phyloP scores from a whole-genome alignment of 768 basidiomycete species.

The Hydnum rufescens region DNA sequence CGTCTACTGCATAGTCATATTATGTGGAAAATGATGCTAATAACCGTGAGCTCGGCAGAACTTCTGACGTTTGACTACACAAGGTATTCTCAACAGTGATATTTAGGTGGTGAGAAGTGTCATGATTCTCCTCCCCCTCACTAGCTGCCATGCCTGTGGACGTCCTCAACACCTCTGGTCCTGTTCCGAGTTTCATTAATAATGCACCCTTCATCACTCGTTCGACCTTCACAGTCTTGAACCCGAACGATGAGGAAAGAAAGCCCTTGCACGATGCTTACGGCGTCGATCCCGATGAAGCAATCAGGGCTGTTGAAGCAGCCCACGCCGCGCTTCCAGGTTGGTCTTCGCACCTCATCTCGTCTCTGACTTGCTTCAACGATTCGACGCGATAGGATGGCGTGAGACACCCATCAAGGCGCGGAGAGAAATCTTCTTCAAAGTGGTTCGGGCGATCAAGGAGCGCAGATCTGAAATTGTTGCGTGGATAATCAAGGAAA shows the following conservation, averaged over 20 bases:
- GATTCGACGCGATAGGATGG: slow-evolving; percentile 2
- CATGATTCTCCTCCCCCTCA: too few species aligned
- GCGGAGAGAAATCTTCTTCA: slow-evolving; percentile 12
- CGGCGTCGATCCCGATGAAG: background rate
- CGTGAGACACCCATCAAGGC: slow-evolving; percentile 4
- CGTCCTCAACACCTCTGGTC: background rate
- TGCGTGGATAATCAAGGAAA: slow-evolving; percentile 10
- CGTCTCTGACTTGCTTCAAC: background rate
- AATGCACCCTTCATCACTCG: background rate
- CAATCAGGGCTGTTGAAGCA: slow-evolving; percentile 1
- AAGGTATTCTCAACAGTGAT: too few species aligned
- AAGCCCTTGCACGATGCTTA: background rate
- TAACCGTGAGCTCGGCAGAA: too few species aligned
- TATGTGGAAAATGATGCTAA: too few species aligned
- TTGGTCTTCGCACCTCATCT: background rate
- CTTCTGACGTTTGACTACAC: too few species aligned
- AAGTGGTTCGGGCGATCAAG: slow-evolving; percentile 8
- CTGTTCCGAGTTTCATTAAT: slow-evolving; percentile 3
- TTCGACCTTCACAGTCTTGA: slow-evolving; percentile 1
- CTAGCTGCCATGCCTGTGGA: too few species aligned
- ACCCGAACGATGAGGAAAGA: background rate
- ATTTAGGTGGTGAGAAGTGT: too few species aligned
- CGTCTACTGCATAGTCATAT: too few species aligned
- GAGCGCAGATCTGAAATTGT: slow-evolving; percentile 9
- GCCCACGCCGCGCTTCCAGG: slow-evolving; percentile 4